These are phyloP conservation scores for Botryosphaeria dothidea DNA, from an alignment of 2,329 filamentous ascomycete genomes.

Conservation along the genomic window DNA sequence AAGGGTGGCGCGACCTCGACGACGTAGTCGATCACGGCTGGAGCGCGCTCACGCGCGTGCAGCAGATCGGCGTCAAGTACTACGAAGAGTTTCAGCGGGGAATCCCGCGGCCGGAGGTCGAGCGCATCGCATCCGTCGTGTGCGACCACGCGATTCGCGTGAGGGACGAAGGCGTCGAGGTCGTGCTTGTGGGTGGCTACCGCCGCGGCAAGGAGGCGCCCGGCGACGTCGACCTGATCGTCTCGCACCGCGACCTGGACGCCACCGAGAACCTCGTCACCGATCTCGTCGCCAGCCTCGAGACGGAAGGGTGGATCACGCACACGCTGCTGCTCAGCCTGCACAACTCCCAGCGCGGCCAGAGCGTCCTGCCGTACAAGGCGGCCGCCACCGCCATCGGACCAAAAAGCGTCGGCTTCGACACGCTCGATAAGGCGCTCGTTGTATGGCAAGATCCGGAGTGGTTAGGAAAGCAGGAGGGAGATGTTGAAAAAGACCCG, in stretches of 20 bases:
- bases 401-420: slow-evolving; percentile 64
- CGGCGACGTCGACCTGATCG: slow-evolving; percentile 83
- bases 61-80: slow-evolving; percentile 93
- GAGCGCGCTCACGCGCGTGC: slow-evolving; percentile 71
- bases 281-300: slow-evolving; percentile 70
- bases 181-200: slow-evolving; percentile 76
- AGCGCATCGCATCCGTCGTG: slow-evolving; percentile 65
- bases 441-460: slow-evolving; percentile 83
- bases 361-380: slow-evolving; percentile 60
- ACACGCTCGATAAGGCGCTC: slow-evolving; percentile 86
- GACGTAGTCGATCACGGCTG: slow-evolving; percentile 85
- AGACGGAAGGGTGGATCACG: slow-evolving; percentile 70
- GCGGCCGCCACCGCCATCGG: slow-evolving; percentile 22
- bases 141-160: slow-evolving; percentile 67
- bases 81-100: slow-evolving; percentile 79
- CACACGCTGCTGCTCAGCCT: slow-evolving; percentile 75
- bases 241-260: slow-evolving; percentile 73
- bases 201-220: slow-evolving; percentile 71
- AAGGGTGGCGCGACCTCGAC: slow-evolving; percentile 79
- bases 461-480: slow-evolving; percentile 42
- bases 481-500: slow-evolving; percentile 32
- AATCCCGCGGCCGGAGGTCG: slow-evolving; percentile 74
- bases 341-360: slow-evolving; percentile 70
- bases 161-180: slow-evolving; percentile 55
- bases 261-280: slow-evolving; percentile 71